Percentiles rank a stretch among this genome's conserved stretches.
Conservation (phyloP, 306 rosid genomes). For the Pyrus communis region DNA sequence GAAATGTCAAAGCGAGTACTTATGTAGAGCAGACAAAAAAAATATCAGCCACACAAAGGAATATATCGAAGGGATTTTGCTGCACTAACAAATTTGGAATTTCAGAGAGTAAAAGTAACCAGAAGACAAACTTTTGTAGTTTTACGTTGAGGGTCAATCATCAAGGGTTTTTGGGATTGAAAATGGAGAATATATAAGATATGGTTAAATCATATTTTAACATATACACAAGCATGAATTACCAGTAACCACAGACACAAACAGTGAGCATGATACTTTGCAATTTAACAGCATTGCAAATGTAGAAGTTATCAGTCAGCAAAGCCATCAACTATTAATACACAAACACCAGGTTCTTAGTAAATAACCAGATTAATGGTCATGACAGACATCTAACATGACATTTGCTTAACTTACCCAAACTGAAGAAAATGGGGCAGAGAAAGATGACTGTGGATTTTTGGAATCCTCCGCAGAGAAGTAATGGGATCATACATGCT, state of each 20-base stretch:
- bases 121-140: neutral
- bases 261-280: neutral
- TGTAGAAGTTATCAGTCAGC: neutral
- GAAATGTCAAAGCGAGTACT: neutral
- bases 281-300: neutral
- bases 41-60: neutral
- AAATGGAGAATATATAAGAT: neutral
- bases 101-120: neutral
- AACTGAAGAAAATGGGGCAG: slow-evolving; percentile 90
- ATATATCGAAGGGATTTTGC: neutral
- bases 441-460: slow-evolving; percentile 44
- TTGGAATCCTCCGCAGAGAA: slow-evolving; percentile 81
- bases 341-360: neutral
- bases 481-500: slow-evolving; percentile 93
- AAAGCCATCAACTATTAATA: neutral
- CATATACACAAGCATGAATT: neutral
- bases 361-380: neutral
- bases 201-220: neutral
- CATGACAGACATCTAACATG: neutral
- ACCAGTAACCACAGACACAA: neutral
- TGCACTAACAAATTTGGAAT: neutral
- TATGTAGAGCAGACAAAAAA: neutral
- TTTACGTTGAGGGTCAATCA: neutral
- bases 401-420: slow-evolving; percentile 46
- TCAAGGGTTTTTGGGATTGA: neutral